phyloP scores from a whole-genome alignment of 2,329 filamentous ascomycete genomes.

The Uncinocarpus reesii region DNA sequence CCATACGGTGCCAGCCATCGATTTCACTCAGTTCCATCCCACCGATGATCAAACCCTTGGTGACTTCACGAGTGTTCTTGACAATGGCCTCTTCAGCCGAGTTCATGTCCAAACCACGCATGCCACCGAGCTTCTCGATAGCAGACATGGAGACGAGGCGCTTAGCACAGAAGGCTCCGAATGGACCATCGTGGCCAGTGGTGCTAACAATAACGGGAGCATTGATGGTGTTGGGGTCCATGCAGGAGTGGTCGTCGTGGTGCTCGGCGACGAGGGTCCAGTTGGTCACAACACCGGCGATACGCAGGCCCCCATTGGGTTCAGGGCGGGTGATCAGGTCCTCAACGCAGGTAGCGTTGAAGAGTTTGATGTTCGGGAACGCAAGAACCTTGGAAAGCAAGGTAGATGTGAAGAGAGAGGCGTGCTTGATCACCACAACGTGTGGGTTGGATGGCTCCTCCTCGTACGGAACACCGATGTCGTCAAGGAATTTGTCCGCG shows the following conservation, averaged over 20 bases:
- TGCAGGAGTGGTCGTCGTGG: conserved; percentile 83
- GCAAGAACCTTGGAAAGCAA: conserved; percentile 70
- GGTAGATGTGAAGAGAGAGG: conserved; percentile 82
- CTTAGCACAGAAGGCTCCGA: conserved; percentile 86
- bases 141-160: conserved; percentile 79
- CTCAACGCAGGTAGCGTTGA: conserved; percentile 88
- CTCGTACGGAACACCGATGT: conserved; percentile 74
- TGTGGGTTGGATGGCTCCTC: conserved; percentile 78
- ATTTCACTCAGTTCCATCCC: conserved; percentile 91
- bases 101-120: conserved; percentile 92
- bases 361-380: conserved; percentile 89
- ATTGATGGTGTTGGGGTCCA: conserved; percentile 97
- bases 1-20: conserved; percentile 87
- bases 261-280: conserved; percentile 87
- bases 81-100: conserved; percentile 85
- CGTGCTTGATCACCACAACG: conserved; percentile 89
- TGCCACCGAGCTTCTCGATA: conserved; percentile 74
- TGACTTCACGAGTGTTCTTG: conserved; percentile 78
- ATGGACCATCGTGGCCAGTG: conserved; percentile 82
- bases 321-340: conserved; percentile 74
- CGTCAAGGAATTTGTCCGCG: conserved; percentile 70
- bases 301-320: conserved; percentile 48
- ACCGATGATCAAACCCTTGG: conserved; percentile 80
- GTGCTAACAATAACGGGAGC: conserved; percentile 79
- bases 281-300: conserved; percentile 88